Percentiles rank a stretch among this genome's conserved stretches.
These are phyloP conservation scores for Nymphaea thermarum DNA, from an alignment of 164 flowering plant species.

Conservation along the genomic window DNA sequence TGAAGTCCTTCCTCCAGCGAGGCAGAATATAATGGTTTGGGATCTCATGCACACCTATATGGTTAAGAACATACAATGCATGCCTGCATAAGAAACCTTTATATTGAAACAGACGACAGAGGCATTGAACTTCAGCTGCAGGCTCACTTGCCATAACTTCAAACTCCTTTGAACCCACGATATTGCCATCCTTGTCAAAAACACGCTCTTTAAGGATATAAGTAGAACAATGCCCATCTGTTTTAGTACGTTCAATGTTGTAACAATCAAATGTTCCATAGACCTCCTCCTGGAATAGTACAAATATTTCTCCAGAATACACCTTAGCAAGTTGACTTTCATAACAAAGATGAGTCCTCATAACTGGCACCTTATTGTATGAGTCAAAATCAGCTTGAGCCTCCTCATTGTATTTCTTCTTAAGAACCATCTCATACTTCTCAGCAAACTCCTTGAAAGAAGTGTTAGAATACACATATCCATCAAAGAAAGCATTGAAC, in stretches of 20 bases:
- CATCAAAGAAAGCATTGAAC: slow-evolving; percentile 6
- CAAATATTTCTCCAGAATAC: slow-evolving; percentile 2
- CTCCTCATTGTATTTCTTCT: slow-evolving; percentile 6
- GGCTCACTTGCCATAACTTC: not conserved
- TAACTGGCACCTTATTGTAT: not conserved
- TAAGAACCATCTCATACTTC: slow-evolving; percentile 1
- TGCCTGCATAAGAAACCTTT: slow-evolving; percentile 4
- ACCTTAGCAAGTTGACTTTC: not conserved
- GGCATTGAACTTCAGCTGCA: slow-evolving; percentile 1
- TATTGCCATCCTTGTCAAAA: slow-evolving; percentile 2
- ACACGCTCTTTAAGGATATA: not conserved
- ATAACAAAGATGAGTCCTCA: slow-evolving; percentile 4
- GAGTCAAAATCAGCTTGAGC: slow-evolving; percentile 7
- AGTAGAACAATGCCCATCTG: not conserved
- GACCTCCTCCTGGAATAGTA: slow-evolving; percentile 4
- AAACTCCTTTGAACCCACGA: not conserved
- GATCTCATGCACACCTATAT: not conserved
- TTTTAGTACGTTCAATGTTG: not conserved
- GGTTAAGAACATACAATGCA: not conserved
- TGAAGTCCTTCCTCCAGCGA: slow-evolving; percentile 3
- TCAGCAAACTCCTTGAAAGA: slow-evolving; percentile 5
- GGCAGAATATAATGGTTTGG: slow-evolving; percentile 2
- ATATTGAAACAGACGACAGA: slow-evolving; percentile 3
- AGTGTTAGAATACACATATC: slow-evolving; percentile 2
- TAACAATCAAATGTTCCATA: not conserved